Evolutionary conservation across 2,329 filamentous ascomycete species (phyloP), one percentile per base, ranked within the genome.

Genomic region (Penicillium vulpinum): DNA sequence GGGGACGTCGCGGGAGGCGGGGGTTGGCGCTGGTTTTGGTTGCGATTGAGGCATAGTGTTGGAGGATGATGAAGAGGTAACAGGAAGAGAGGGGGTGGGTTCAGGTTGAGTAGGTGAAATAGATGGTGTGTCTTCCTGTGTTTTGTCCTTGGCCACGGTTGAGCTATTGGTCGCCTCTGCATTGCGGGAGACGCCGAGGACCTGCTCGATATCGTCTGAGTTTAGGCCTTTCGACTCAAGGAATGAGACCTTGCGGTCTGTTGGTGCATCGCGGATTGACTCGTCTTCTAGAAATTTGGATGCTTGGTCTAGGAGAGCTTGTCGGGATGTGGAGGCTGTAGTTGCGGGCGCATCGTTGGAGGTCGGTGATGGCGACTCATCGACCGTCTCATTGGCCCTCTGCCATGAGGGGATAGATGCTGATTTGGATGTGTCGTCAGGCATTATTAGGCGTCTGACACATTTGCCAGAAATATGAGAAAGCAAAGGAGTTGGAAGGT

Each of bases 211-310:
- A 59, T 93, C 86, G 31, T 82, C 79, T 5, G 83, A 77, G 4
- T 76, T 77, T 8, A 96, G 77, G 4, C 90, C 90, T 72, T 97
- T 97, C 49, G 84, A 85, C 67, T 87, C 82, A 1, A 97, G 77
- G 65, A 96, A 96, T 8, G 84, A 83, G 21, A 83, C 79, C 77
- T 96, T 96, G 74, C 86, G 87, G 54, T 90, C 88, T 43, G 81
- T 80, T 0, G 88, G 80, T 33, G 88, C 85, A 73, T 88, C 78
- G 57, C 83, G 85, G 56, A 96, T 89, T 21, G 82, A 80, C 8
- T 89, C 85, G 58, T 95, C 88, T 49, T 89, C 80, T 4, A 97
- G 82, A 69, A 96, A 97, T 51, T 81, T 84, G 41, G 83, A 81
- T 28, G 92, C 91, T 69, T 91, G 85, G 16, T 91, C 85, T 35